Percentiles rank a stretch among this genome's conserved stretches.
These are phyloP conservation scores for Kwoniella sp. DNA, from an alignment of 768 basidiomycete genomes.

Conservation along the genomic window DNA sequence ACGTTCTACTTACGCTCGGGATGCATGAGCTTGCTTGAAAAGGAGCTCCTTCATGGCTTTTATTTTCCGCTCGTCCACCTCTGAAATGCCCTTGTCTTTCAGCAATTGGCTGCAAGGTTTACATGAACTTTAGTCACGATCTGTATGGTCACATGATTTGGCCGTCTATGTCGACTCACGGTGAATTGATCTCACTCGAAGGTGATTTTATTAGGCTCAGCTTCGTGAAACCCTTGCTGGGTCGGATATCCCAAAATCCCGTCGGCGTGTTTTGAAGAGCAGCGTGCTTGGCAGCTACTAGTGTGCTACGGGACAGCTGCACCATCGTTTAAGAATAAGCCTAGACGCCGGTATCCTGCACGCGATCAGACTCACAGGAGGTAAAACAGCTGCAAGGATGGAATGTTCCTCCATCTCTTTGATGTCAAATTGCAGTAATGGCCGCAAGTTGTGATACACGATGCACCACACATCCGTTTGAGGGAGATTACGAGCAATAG, in stretches of 20 bases:
- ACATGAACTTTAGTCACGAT: no score
- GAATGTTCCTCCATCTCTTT: slow-evolving; percentile 71
- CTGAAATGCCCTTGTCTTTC: slow-evolving; percentile 70
- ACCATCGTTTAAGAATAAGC: neutral
- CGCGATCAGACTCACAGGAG: slow-evolving; percentile 66
- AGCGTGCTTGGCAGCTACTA: slow-evolving; percentile 84
- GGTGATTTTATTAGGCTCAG: slow-evolving; percentile 23
- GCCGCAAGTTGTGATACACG: slow-evolving; percentile 83
- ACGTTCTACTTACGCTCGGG: slow-evolving; percentile 64
- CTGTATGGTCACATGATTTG: no score
- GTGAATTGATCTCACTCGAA: slow-evolving; percentile 2
- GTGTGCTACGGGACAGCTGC: slow-evolving; percentile 69
- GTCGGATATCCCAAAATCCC: slow-evolving; percentile 71
- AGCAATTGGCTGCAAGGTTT: slow-evolving; percentile 10
- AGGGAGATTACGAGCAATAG: slow-evolving; percentile 78
- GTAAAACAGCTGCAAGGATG: slow-evolving; percentile 73
- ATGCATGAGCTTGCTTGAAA: slow-evolving; percentile 75
- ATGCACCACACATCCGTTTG: slow-evolving; percentile 95
- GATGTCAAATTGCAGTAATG: slow-evolving; percentile 82
- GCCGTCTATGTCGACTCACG: no score
- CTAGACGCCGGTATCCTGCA: no score
- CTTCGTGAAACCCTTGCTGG: slow-evolving; percentile 28
- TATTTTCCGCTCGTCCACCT: slow-evolving; percentile 80
- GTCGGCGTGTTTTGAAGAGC: slow-evolving; percentile 80
- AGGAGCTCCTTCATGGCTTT: slow-evolving; percentile 87